Base-by-base conservation (phyloP, 2,329 filamentous ascomycete species). In the Alternaria novae-zelandiae region DNA sequence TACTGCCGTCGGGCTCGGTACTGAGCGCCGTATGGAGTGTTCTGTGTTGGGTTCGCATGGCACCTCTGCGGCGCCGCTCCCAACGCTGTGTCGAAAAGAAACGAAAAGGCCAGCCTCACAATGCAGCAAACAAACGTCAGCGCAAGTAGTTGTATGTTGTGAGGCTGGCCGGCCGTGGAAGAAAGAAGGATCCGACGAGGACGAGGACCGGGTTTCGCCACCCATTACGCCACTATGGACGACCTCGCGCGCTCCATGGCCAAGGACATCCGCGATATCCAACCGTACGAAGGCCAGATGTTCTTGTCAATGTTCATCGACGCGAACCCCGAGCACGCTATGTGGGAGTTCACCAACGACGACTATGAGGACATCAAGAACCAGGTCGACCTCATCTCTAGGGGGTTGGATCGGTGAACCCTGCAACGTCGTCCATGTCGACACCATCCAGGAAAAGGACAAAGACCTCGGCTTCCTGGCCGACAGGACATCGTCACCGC, bases 241-340 rank as follows among this genome's bases (percentile, higher is more conserved):
- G 70, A 76, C 26, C 78, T 67, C 32, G 68, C 72, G 5, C 44
- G 66, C 15, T 71, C 68, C 59, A 76, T 73, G 67, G 66, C 64
- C 5, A 71, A 77, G 56, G 71, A 76, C 30, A 70, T 68, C 1
- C 54, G 60, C 5, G 43, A 62, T 10, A 54, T 74, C 56, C 70
- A 79, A 44, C 68, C 70, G 41, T 77, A 68, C 36, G 79, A 80
- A 51, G 78, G 77, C 26, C 76, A 79, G 65, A 64, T 80, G 63
- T 67, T 65, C 41, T 28, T 75, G 7, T 44, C 60, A 2, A 2
- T 74, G 44, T 51, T 62, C 53, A 67, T 75, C 32, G 62, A 71
- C n/a, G 54, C 65, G 10, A 66, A 71, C 26, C 64, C 68, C 1
- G 55, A 68, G 4, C 56, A 67, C 15, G 41, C 54, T 26, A 25